Conservation (phyloP, 2,329 filamentous ascomycete species). For the Aspergillus neotritici region DNA sequence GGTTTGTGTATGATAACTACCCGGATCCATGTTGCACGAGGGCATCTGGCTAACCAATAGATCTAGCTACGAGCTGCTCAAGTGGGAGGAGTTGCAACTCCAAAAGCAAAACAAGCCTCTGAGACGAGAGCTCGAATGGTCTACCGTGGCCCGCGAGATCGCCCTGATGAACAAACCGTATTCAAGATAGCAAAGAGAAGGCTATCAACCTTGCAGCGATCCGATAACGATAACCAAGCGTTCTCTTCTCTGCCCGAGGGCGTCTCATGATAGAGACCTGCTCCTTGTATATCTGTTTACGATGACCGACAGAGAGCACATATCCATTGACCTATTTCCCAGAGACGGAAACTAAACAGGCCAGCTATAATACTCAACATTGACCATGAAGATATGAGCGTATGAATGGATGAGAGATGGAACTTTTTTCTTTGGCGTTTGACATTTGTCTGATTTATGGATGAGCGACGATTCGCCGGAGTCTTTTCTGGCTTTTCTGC, state of each 20-base stretch:
- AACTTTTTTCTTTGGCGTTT: neutral
- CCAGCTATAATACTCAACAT: neutral
- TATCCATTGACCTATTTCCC: too few relatives aligned
- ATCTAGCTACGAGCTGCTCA: constrained; percentile 70
- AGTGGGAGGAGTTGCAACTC: constrained; percentile 81
- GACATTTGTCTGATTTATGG: neutral
- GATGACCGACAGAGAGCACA: too few relatives aligned
- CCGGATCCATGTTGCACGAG: neutral
- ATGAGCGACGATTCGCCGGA: neutral
- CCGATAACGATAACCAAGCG: too few relatives aligned
- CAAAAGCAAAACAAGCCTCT: constrained; percentile 49
- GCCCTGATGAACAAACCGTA: constrained; percentile 96
- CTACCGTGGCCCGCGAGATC: constrained; percentile 79
- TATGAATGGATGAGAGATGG: constrained; percentile 2
- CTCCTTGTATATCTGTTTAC: too few relatives aligned
- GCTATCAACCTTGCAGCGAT: too few relatives aligned
- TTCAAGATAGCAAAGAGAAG: constrained; percentile 51
- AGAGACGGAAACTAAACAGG: too few relatives aligned
- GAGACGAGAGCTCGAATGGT: constrained; percentile 84
- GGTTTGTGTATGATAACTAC: constrained; percentile 62
- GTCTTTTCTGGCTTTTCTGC: constrained; percentile 7
- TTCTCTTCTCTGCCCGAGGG: too few relatives aligned
- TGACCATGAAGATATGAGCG: neutral
- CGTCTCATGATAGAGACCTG: too few relatives aligned
- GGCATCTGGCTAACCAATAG: constrained; percentile 11